These are phyloP conservation scores for Penicillium odoratum DNA, from an alignment of 495 filamentous ascomycete genomes.

Conservation along the genomic window DNA sequence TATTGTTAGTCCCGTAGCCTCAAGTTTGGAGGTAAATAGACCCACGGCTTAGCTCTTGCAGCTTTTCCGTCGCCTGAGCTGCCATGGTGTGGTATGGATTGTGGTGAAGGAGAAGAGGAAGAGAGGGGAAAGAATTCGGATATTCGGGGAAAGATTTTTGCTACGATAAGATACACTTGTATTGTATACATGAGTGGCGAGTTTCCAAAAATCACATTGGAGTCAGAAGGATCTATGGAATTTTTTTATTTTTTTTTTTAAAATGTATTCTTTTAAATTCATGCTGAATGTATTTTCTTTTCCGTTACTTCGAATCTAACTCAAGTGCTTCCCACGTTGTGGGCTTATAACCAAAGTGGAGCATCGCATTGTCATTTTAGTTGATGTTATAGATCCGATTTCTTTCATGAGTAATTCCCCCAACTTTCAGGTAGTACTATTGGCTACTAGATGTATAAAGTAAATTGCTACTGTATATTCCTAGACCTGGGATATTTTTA, in stretches of 20 bases:
- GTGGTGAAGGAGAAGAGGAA: conserved; percentile 15
- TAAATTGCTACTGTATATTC: too few relatives aligned
- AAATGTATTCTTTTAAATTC: neutral
- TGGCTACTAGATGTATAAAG: too few relatives aligned
- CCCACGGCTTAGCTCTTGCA: conserved; percentile 54
- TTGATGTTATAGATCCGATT: too few relatives aligned
- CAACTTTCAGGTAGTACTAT: too few relatives aligned
- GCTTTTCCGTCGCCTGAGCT: conserved; percentile 51
- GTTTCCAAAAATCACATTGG: neutral
- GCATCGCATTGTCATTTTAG: too few relatives aligned
- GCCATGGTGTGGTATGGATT: conserved; percentile 45
- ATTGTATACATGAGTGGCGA: conserved; percentile 4
- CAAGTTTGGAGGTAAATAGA: neutral
- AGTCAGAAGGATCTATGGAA: neutral
- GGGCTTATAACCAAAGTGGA: too few relatives aligned
- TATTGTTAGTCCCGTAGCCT: conserved; percentile 22
- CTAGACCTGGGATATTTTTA: too few relatives aligned
- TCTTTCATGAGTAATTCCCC: too few relatives aligned
- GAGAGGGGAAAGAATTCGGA: conserved; percentile 24
- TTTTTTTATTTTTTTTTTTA: neutral
- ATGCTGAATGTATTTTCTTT: neutral
- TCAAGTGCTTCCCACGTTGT: too few relatives aligned
- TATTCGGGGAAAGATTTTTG: conserved; percentile 32
- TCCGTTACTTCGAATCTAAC: too few relatives aligned
- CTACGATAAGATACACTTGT: conserved; percentile 28